Conservation (phyloP, 1,139 yeast species). For the Yamadazyma dushanensis region DNA sequence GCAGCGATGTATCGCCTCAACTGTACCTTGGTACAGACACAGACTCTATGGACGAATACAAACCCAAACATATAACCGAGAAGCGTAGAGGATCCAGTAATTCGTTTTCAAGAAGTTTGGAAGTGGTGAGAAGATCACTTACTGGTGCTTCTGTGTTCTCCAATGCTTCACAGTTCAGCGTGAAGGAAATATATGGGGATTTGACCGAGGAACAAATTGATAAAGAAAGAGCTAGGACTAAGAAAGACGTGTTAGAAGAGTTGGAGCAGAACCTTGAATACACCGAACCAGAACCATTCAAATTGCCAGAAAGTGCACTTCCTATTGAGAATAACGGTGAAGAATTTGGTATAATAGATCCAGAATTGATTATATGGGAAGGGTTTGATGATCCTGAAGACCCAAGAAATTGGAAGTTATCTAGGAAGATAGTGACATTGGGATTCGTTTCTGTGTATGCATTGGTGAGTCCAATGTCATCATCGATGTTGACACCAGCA, state of each 20-base stretch:
- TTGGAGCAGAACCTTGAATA: conserved; percentile 23
- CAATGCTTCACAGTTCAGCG: conserved; percentile 21
- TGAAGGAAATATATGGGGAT: conserved; percentile 38
- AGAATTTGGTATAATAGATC: conserved; percentile 39
- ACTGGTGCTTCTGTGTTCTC: conserved; percentile 15
- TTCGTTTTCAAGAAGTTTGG: conserved; percentile 18
- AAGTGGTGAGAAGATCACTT: conserved; percentile 11
- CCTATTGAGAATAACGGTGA: conserved; percentile 37
- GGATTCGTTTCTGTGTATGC: conserved; percentile 43
- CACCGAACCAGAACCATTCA: conserved; percentile 14
- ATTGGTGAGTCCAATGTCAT: conserved; percentile 47
- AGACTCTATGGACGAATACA: neutral
- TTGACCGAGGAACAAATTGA: conserved; percentile 29
- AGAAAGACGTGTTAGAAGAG: conserved; percentile 38
- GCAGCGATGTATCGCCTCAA: neutral
- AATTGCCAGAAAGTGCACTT: conserved; percentile 22
- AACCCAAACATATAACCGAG: neutral
- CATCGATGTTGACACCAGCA: conserved; percentile 48
- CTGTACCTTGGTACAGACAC: conserved; percentile 1
- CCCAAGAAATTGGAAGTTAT: conserved; percentile 40
- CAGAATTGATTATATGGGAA: conserved; percentile 45
- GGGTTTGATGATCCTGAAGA: conserved; percentile 38
- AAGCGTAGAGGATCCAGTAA: conserved; percentile 12
- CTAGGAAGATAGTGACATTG: conserved; percentile 28
- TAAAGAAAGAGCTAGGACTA: conserved; percentile 37